Base-by-base conservation (phyloP, 306 rosid species). In the Purshia tridentata region DNA sequence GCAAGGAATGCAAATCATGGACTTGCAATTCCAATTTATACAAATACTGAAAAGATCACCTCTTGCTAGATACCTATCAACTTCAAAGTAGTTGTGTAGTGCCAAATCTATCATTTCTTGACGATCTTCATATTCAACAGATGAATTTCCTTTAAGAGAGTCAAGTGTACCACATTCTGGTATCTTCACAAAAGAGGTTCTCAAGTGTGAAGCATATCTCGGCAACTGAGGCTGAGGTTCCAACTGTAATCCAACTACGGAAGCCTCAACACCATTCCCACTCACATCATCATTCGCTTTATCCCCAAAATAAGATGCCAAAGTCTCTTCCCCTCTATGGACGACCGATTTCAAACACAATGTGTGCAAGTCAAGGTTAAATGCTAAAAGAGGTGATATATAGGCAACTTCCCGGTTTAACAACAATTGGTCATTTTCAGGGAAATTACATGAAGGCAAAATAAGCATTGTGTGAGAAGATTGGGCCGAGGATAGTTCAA, bases 151-250 rank as follows among this genome's bases (percentile, higher is more conserved):
- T 78, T 73, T 88, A 39, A 94, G 78, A 66, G 96, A 81, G 70
- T 89, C 93, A 58, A 94, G 96, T 59, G 81, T 65, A 44, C 97
- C 96, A 76, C 90, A 86, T 72, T 84, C 83, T 0, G 96, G 97
- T 61, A 94, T 81, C 89, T 86, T 94, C 77, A 94, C 95, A 76
- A 91, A 94, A 50, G 91, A 85, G 77, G 82, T 87, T 87, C 96
- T 89, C 72, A 91, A 65, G 72, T 89, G 99, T 1, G 97, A 89
- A 64, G 89, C 96, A 81, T 81, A 86, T 42, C 81, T 84, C 1
- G 90, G 96, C 85, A 87, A 73, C 65, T 77, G 78, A 70, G 19
- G 42, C 44, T 83, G 67, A 6, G 96, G 85, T 67, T 56, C 85
- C 77, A 90, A 76, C 78, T 82, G 89, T 15, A 91, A 53, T 12